Evolutionary conservation across 345 rosid genomes (phyloP), one percentile per base, ranked within the genome.

Genomic region (Camelina hispida): DNA sequence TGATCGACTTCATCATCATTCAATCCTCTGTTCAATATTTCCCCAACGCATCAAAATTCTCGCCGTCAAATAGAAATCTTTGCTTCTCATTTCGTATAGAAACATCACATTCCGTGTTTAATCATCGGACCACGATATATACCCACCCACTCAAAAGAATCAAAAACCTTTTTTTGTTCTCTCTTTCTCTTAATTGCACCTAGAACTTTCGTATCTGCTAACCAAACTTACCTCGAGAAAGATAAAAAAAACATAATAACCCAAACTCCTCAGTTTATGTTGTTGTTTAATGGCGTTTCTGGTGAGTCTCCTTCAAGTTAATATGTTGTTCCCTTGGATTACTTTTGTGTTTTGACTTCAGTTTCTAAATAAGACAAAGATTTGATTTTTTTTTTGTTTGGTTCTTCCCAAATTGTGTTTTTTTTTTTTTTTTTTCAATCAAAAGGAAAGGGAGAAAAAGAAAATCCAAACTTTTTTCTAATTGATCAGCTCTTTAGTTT

Each of bases 111-210:
- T 55, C 38, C 59, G 66, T 48, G 32, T 22, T 77, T 35, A 51
- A 70, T 68, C 75, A 54, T 62, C 43, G 0, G 75, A 76, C 59
- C 46, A 40, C 59, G 75, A 76, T 0, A 62, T 62, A 47, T 40
- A 69, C 40, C 40, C 43, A 40, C 71, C 80, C 60, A 77, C 74
- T 37, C 43, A 30, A 68, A 9, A 66, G 72, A 74, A 74, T 58
- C 52, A 66, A 38, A 9, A 3, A 47, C 23, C 34, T 71, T 32
- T 44, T 40, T 12, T 32, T 37, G 4, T 38, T 38, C 42, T 71
- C 15, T 52, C 60, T 47, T 44, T 8, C 22, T 66, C 40, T 35
- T 53, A 2, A 48, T 37, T 62, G 40, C 64, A 51, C 37, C 50
- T 13, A 28, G 3, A 9, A 75, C 16, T 44, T 50, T 66, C 78